A percentile compares a stretch with the other conserved stretches of the same genome.
phyloP scores from a whole-genome alignment of 768 basidiomycete species.

The Kockovaella imperatae region DNA sequence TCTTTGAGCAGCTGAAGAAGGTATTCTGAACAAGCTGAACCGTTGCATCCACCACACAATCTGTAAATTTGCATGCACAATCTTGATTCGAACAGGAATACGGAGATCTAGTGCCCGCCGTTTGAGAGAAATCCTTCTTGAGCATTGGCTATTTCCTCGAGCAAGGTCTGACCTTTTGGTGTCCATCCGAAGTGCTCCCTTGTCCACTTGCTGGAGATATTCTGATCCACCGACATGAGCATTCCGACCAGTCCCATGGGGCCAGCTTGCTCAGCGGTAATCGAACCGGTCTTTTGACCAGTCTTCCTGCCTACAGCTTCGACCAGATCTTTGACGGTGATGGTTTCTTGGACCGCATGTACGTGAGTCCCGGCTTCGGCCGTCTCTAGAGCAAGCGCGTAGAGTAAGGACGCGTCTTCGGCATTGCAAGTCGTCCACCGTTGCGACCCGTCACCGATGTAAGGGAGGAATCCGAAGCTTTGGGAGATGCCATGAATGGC shows the following conservation, averaged over 20 bases:
- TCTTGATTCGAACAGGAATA: too few species aligned
- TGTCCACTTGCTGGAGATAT: not conserved
- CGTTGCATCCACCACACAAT: not conserved
- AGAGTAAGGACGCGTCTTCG: slow-evolving; percentile 13
- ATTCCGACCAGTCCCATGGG: slow-evolving; percentile 9
- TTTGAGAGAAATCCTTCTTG: not conserved
- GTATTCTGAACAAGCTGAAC: slow-evolving; percentile 12
- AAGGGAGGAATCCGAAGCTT: slow-evolving; percentile 1
- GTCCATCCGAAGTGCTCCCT: not conserved
- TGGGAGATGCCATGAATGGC: not conserved
- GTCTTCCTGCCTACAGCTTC: slow-evolving; percentile 5
- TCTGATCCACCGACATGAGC: not conserved
- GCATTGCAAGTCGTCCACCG: slow-evolving; percentile 15
- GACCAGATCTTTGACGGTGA: slow-evolving; percentile 12
- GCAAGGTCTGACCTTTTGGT: not conserved
- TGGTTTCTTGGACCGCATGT: slow-evolving; percentile 12
- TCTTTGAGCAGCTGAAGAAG: slow-evolving; percentile 42
- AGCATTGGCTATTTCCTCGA: not conserved
- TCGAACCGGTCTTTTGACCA: not conserved
- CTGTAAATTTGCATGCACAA: not conserved
- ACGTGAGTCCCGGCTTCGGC: slow-evolving; percentile 2
- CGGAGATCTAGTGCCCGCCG: too few species aligned
- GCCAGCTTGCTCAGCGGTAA: too few species aligned
- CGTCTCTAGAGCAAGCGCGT: slow-evolving; percentile 23
- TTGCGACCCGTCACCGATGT: slow-evolving; percentile 2